Evolutionary conservation across 345 rosid species (phyloP).

Genomic region (Populus pruinosa): DNA sequence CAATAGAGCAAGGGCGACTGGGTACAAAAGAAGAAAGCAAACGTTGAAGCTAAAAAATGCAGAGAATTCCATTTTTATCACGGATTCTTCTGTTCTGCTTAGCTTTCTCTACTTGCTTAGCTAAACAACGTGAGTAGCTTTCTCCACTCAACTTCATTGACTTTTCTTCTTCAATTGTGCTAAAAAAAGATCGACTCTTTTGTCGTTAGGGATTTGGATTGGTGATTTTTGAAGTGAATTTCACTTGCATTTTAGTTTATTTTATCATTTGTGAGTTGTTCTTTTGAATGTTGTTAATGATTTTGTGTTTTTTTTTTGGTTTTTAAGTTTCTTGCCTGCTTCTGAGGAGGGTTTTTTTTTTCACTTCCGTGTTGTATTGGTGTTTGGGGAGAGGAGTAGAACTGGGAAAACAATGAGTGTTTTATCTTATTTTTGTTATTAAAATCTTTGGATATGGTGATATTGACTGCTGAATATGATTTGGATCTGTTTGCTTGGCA

Average conservation of each 20-base stretch:
- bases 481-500: constrained; percentile 8
- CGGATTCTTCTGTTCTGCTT: constrained; percentile 11
- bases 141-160: constrained; percentile 2
- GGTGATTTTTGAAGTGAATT: not conserved
- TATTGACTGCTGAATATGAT: not conserved
- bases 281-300: not conserved
- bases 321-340: not conserved
- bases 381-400: not conserved
- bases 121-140: constrained; percentile 6
- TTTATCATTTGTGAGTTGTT: not conserved
- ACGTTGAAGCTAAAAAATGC: constrained; percentile 5
- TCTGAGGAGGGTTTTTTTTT: not conserved
- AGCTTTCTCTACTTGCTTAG: constrained; percentile 11
- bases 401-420: not conserved
- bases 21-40: not conserved
- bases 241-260: not conserved
- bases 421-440: not conserved
- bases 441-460: not conserved
- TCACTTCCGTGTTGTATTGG: not conserved
- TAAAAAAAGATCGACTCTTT: not conserved
- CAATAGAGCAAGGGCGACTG: not conserved
- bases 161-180: not conserved
- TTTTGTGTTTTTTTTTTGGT: not conserved
- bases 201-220: not conserved
- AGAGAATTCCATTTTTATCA: not conserved